Percentiles rank a stretch among this genome's conserved stretches.
Evolutionary conservation across 2,329 filamentous ascomycete species (phyloP).

Genomic region (Aspergillus ustus): DNA sequence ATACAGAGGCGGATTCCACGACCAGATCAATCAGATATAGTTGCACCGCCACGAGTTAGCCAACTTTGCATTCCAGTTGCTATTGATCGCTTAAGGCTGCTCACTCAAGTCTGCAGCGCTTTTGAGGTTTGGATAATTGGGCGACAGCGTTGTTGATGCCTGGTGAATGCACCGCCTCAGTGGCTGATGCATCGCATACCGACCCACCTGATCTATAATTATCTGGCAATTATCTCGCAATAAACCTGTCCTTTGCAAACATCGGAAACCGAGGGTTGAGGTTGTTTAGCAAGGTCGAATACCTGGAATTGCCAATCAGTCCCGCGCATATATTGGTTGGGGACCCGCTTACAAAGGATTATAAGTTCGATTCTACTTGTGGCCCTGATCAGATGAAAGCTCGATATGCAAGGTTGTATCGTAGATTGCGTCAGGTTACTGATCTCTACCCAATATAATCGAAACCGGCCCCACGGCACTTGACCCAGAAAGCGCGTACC

Average conservation of each 20-base stretch:
- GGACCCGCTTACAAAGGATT: not conserved
- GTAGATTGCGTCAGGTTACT: slow-evolving; percentile 13
- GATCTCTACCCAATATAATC: slow-evolving; percentile 40
- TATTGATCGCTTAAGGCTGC: not conserved
- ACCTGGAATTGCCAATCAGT: not conserved
- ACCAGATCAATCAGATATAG: not conserved
- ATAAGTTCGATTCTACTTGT: slow-evolving; percentile 4
- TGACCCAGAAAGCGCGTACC: slow-evolving; percentile 49
- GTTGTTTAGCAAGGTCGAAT: not conserved
- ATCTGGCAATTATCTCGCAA: slow-evolving; percentile 1
- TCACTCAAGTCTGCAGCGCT: not conserved
- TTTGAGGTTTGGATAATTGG: slow-evolving; percentile 1
- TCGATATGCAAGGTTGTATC: slow-evolving; percentile 1
- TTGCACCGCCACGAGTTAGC: not conserved
- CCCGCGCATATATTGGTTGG: slow-evolving; percentile 4
- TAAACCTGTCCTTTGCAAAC: not conserved
- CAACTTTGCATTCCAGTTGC: not conserved
- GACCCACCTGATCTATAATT: slow-evolving; percentile 19
- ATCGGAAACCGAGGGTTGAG: not conserved
- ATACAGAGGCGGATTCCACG: not conserved
- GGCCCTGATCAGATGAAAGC: not conserved
- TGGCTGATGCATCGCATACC: slow-evolving; percentile 23
- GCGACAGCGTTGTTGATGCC: slow-evolving; percentile 13
- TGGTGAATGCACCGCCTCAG: slow-evolving; percentile 30
- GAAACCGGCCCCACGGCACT: slow-evolving; percentile 48